These are phyloP conservation scores for Fusarium aywerte DNA, from an alignment of 2,329 filamentous ascomycete species.

Conservation along the genomic window DNA sequence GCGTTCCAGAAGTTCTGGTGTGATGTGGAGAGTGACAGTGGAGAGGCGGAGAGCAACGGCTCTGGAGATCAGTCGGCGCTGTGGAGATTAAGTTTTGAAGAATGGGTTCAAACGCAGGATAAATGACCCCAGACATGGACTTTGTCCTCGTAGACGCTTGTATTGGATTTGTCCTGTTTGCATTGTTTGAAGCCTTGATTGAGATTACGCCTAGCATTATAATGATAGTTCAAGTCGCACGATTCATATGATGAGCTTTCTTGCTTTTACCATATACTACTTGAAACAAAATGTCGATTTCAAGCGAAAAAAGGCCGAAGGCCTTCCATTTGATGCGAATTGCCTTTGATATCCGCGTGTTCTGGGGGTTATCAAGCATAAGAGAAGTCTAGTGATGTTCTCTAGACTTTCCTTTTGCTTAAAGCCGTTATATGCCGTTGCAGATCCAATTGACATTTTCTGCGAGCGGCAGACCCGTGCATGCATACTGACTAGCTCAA, in stretches of 20 bases:
- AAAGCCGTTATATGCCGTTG: constrained; percentile 37
- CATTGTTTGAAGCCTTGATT: background rate
- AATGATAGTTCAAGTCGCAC: constrained; percentile 10
- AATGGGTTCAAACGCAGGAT: constrained; percentile 4
- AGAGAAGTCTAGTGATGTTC: background rate
- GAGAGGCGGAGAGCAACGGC: constrained; percentile 36
- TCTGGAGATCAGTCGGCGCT: constrained; percentile 17
- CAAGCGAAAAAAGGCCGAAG: background rate
- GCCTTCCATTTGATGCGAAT: too few species aligned
- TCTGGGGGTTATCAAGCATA: background rate
- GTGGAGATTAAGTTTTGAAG: constrained; percentile 19
- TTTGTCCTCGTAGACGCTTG: background rate
- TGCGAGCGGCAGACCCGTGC: background rate
- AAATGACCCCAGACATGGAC: constrained; percentile 1
- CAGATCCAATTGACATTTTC: background rate
- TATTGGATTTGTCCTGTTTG: background rate
- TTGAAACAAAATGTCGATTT: background rate
- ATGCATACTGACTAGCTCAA: constrained; percentile 14
- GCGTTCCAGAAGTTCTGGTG: constrained; percentile 28
- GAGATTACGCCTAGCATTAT: constrained; percentile 7
- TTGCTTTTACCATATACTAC: background rate
- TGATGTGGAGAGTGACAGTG: constrained; percentile 15
- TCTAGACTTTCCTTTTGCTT: background rate
- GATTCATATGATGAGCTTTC: background rate
- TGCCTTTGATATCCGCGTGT: background rate